Evolutionary conservation across 169 alveolate genomes (phyloP), one percentile per base, ranked within the genome.

Genomic region (Perkinsus chesapeaki): DNA sequence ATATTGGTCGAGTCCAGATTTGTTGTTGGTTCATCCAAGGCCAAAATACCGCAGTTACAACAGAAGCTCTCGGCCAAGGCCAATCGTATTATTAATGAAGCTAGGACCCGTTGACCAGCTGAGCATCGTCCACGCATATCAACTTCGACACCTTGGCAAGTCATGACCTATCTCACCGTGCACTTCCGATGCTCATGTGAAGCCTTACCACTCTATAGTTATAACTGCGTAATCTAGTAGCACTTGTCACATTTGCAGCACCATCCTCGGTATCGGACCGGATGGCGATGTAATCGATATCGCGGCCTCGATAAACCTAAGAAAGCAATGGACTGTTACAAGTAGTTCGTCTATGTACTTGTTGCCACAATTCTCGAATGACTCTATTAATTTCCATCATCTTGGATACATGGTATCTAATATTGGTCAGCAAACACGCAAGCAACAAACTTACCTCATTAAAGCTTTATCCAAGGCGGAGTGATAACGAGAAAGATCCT

Each of bases 11-110:
- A 95, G 95, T 99, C 99, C 93, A 99, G 96, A 95, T 99, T 99
- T 0, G 99, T 99, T 0, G 99, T 99, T 16, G 99, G 99, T 94
- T 99, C 99, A 95, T 99, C 99, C 39, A 99, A 96, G 16, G 99
- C 99, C 73, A 99, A 97, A 12, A 99, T 97, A 39, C 99, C 99
- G 96, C 99, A 99, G 95, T 98, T 97, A 39, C 96, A 95, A 73
- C 99, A 98, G 96, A 99, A 99, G 20, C 99, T 96, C 95, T 99
- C 99, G 7, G 99, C 99, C 47, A 99, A 96, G 7, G 99, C 99
- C 92, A 99, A 96, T 48, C 99, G 97, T 39, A 99, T 98, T 34
- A 99, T 97, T 39, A 99, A 97, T 39, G 99, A 97, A 20, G 99
- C 99, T 16, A 99, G 96, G 34, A 99, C 99, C 94, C 98, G 98